Evolutionary conservation across 306 rosid genomes (phyloP).

Genomic region (Vigna hirtella): DNA sequence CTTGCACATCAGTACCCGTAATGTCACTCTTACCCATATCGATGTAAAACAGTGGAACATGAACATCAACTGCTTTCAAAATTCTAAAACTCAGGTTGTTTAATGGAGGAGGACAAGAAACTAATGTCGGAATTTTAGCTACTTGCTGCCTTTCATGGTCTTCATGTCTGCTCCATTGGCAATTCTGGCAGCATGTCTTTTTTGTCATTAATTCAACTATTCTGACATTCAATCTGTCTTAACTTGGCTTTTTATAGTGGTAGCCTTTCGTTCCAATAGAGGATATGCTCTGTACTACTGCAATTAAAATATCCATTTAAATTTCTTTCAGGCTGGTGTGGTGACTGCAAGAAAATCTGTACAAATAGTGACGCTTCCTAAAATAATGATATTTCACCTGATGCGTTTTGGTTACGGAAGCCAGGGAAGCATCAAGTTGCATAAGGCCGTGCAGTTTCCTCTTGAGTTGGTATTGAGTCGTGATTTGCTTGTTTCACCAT

Average conservation of each 20-base stretch:
- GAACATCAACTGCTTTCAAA: conserved; percentile 15
- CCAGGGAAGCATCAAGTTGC: conserved; percentile 98
- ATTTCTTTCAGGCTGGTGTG: conserved; percentile 68
- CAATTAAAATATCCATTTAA: conserved; percentile 9
- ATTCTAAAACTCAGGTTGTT: conserved; percentile 3
- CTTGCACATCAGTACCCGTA: not conserved
- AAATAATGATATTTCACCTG: conserved; percentile 91
- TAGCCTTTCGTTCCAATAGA: conserved; percentile 2
- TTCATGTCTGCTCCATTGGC: not conserved
- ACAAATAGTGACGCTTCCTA: conserved; percentile 75
- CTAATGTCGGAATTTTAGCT: not conserved
- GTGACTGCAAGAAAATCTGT: conserved; percentile 85
- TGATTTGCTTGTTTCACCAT: conserved; percentile 71
- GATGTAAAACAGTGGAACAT: not conserved
- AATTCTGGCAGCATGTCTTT: not conserved
- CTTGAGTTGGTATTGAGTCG: conserved; percentile 79
- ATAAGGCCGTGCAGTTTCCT: conserved; percentile 84
- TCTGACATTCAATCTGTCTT: not conserved
- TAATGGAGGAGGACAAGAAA: not conserved
- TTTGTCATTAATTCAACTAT: not conserved
- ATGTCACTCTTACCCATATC: not conserved
- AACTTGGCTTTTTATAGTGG: not conserved
- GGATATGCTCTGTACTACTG: conserved; percentile 24
- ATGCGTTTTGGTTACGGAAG: conserved; percentile 94
- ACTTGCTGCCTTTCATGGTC: not conserved